Evolutionary conservation across 306 rosid species (phyloP).

Genomic region (Inga laurina): DNA sequence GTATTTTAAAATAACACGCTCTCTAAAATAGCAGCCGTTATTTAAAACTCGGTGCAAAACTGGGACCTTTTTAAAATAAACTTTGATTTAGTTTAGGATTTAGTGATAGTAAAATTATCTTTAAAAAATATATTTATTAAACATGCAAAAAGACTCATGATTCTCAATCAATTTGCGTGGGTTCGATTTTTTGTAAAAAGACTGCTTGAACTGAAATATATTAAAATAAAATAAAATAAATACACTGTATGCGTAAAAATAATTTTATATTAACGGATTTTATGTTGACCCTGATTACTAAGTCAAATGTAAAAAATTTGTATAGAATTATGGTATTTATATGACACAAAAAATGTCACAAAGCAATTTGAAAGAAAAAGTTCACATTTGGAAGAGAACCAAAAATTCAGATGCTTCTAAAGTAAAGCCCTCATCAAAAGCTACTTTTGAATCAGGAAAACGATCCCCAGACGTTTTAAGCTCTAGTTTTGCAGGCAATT

Average conservation of each 20-base stretch:
- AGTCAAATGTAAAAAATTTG: too few species aligned
- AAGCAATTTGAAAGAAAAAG: slow-evolving; percentile 77
- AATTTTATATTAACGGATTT: too few species aligned
- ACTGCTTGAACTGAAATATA: too few species aligned
- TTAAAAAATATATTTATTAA: neutral
- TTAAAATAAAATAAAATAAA: too few species aligned
- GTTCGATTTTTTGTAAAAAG: neutral
- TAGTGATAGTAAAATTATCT: neutral
- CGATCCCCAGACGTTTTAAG: slow-evolving; percentile 52
- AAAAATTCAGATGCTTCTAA: slow-evolving; percentile 54
- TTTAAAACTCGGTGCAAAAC: neutral
- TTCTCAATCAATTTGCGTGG: neutral
- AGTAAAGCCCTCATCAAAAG: slow-evolving; percentile 55
- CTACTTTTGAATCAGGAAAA: slow-evolving; percentile 57
- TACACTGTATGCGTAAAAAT: too few species aligned
- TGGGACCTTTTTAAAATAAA: neutral
- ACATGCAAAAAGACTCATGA: neutral
- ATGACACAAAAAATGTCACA: slow-evolving; percentile 17
- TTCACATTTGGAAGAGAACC: slow-evolving; percentile 70
- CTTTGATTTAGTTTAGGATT: neutral
- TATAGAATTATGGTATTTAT: too few species aligned
- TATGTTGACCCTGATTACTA: too few species aligned
- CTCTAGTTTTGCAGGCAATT: slow-evolving; percentile 54
- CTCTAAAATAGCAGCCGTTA: too few species aligned
- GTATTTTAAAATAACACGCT: too few species aligned